Base-by-base conservation (phyloP, 768 basidiomycete genomes). In the Cyathus striatus region DNA sequence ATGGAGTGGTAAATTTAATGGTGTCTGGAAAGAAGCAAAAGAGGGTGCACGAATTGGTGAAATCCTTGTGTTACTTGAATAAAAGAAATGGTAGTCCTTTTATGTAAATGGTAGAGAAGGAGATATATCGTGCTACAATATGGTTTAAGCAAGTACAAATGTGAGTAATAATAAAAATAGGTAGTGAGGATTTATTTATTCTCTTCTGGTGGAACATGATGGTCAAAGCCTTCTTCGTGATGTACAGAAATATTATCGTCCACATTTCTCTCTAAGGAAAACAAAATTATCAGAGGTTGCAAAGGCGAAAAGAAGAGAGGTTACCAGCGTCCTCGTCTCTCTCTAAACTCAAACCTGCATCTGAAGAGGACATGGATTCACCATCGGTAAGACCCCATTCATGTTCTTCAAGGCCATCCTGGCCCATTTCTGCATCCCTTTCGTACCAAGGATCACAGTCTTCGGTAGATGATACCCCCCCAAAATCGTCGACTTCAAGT, bases 1-100 rank as follows among this genome's bases (percentile, higher is more conserved):
- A 51, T 90, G 87, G 83, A 88, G 86, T 47, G 87, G 88, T 7
- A 84, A 89, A 57, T 74, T 71, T 43, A 69, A 59, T 5, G 86
- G 86, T 0, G 72, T 79, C 12, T 86, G 83, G 83, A 75, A 72
- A 51, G 68, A 65, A 14, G 60, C 48, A 4, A 69, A 67, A 46
- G 78, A 82, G 49, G 1, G 61, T 79, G 3, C 61, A 67, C 5
- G 66, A 68, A 14, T 47, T 76, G 12, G 57, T 79, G 17, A 49
- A 43, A n/a, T 49, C 41, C 40, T 34, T 61, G 35, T 62, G 45
- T 50, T 42, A 40, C 9, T 9, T 9, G 27, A 13, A 36, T 13
- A 18, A 36, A 36, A 36, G 13, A 18, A 13, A 36, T 36, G 9
- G 10, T 14, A 36, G 13, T 36, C 35, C 35, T 36, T 12, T 36